Percentiles rank a stretch among this genome's conserved stretches.
Evolutionary conservation across 345 rosid genomes (phyloP).

Genomic region (Moringa oleifera): DNA sequence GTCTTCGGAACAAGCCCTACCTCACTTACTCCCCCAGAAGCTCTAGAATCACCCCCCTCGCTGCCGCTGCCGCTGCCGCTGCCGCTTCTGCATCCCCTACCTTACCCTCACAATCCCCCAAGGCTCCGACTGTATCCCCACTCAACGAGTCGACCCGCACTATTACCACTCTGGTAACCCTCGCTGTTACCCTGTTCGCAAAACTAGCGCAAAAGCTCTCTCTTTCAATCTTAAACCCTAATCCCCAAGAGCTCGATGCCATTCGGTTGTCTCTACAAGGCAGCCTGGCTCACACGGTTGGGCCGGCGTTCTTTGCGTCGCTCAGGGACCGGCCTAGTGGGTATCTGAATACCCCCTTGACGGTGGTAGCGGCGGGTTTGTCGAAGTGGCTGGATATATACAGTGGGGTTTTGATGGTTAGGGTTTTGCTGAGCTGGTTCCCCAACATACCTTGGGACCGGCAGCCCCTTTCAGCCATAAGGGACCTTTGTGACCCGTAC

Average conservation of each 20-base stretch:
- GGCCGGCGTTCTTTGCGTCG: conserved; percentile 68
- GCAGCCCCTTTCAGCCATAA: conserved; percentile 74
- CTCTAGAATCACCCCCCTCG: conserved; percentile 13
- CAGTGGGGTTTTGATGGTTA: conserved; percentile 82
- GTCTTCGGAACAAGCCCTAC: conserved; percentile 8
- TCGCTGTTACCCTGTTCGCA: conserved; percentile 24
- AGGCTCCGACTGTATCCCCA: conserved; percentile 7
- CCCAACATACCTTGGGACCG: conserved; percentile 92
- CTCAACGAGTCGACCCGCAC: conserved; percentile 43
- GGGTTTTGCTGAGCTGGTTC: conserved; percentile 95
- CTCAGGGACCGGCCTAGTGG: conserved; percentile 43
- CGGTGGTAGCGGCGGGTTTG: conserved; percentile 79
- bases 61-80: conserved; percentile 17
- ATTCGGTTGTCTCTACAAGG: conserved; percentile 24
- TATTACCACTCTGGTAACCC: conserved; percentile 28
- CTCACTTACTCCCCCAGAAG: conserved; percentile 13
- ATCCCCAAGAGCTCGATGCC: conserved; percentile 19
- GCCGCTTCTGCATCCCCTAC: conserved; percentile 18
- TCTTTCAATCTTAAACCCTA: conserved; percentile 20
- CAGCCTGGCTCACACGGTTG: conserved; percentile 11
- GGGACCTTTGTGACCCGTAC: conserved; percentile 86
- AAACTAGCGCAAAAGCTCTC: conserved; percentile 28
- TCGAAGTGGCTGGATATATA: conserved; percentile 86
- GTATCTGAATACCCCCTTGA: conserved; percentile 64
- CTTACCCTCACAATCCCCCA: background rate